A percentile compares a stretch with the other conserved stretches of the same genome.
Conservation (phyloP, 768 basidiomycete species). For the Tricholoma saponaceum region DNA sequence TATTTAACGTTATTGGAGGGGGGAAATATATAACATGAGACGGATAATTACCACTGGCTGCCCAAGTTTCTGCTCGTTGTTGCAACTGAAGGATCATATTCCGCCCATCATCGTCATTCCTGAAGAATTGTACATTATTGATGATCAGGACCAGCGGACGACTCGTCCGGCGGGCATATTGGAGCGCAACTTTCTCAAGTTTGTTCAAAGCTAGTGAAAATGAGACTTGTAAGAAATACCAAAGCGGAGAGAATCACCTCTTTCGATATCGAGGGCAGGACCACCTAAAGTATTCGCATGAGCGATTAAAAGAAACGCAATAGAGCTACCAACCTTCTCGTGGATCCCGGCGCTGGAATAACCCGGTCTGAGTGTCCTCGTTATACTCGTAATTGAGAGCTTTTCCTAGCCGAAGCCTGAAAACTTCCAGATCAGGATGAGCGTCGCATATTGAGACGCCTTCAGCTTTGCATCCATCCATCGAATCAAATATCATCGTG, state of each 20-base stretch:
- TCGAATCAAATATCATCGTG: constrained; percentile 80
- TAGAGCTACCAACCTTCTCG: constrained; percentile 52
- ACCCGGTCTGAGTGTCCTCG: constrained; percentile 73
- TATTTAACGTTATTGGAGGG: constrained; percentile 1
- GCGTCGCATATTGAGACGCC: constrained; percentile 77
- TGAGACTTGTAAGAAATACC: neutral
- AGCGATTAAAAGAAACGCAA: neutral
- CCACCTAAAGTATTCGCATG: constrained; percentile 48
- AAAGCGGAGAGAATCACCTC: constrained; percentile 41
- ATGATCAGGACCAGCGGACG: constrained; percentile 77
- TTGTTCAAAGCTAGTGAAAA: constrained; percentile 65
- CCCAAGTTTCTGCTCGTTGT: constrained; percentile 84
- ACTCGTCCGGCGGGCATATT: constrained; percentile 48
- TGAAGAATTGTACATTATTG: constrained; percentile 75
- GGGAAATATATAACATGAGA: neutral
- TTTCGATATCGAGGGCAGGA: constrained; percentile 75
- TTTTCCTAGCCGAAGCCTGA: constrained; percentile 81
- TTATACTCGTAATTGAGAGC: constrained; percentile 84
- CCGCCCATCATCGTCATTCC: constrained; percentile 72
- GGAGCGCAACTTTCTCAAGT: constrained; percentile 79
- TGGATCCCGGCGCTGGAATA: constrained; percentile 83
- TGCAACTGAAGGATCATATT: constrained; percentile 84
- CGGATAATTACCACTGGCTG: constrained; percentile 57
- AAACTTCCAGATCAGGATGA: constrained; percentile 84
- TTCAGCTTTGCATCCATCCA: constrained; percentile 66